phyloP scores from a whole-genome alignment of 176 grass and related monocot genomes.

The Triticum monococcum region DNA sequence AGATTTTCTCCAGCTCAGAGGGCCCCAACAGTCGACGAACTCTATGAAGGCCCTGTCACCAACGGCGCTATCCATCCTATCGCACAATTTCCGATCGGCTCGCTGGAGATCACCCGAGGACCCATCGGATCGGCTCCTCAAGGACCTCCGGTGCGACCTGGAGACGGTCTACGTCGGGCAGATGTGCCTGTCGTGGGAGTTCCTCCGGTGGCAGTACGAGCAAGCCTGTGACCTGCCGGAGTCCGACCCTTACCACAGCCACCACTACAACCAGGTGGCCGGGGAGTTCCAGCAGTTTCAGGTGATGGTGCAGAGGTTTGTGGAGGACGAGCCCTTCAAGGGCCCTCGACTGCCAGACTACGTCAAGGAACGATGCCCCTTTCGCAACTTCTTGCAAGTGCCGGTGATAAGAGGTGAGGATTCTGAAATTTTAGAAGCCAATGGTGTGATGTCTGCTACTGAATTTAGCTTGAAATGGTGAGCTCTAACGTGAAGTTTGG shows the following conservation, averaged over 20 bases:
- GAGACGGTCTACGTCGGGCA: constrained; percentile 95
- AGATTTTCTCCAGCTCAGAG: constrained; percentile 91
- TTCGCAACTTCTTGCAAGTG: constrained; percentile 79
- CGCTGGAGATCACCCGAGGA: constrained; percentile 48
- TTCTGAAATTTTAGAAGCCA: not conserved
- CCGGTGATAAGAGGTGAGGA: constrained; percentile 85
- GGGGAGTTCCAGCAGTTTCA: constrained; percentile 98
- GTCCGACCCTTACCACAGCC: constrained; percentile 67
- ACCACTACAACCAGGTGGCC: constrained; percentile 80
- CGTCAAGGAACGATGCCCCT: constrained; percentile 69
- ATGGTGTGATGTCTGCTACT: not conserved
- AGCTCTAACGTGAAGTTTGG: not conserved
- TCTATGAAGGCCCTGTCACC: constrained; percentile 63
- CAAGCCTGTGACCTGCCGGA: constrained; percentile 70
- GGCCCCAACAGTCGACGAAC: constrained; percentile 45
- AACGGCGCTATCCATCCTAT: constrained; percentile 64
- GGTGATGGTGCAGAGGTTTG: constrained; percentile 78
- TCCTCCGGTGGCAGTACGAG: constrained; percentile 96
- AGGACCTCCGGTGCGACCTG: constrained; percentile 73
- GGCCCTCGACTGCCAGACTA: constrained; percentile 84
- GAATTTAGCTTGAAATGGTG: not conserved
- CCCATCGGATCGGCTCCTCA: constrained; percentile 68
- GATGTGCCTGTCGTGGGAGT: constrained; percentile 95
- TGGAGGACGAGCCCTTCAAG: constrained; percentile 89
- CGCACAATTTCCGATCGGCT: constrained; percentile 57